A percentile compares a stretch with the other conserved stretches of the same genome.
Evolutionary conservation across 2,329 filamentous ascomycete genomes (phyloP).

Genomic region (Fonsecaea nubica): DNA sequence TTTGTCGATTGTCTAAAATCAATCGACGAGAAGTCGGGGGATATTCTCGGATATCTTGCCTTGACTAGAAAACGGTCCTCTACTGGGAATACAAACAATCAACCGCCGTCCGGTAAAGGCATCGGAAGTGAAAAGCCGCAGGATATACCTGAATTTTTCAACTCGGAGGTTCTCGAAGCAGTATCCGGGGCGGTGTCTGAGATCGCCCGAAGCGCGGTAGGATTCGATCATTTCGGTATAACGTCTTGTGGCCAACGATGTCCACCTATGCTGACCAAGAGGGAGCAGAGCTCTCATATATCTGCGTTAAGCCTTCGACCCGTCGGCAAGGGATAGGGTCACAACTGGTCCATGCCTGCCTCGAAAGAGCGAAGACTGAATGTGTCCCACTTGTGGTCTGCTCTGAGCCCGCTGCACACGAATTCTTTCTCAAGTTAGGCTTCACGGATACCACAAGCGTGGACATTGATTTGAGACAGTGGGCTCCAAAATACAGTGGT

Average conservation of each 20-base stretch:
- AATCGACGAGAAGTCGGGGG: neutral
- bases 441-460: constrained; percentile 7
- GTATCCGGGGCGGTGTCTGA: constrained; percentile 1
- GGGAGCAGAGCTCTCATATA: constrained; percentile 3
- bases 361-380: neutral
- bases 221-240: constrained; percentile 11
- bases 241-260: neutral
- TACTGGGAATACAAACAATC: neutral
- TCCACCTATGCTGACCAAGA: neutral
- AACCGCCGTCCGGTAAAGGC: neutral
- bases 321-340: constrained; percentile 10
- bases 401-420: constrained; percentile 6
- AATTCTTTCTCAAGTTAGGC: neutral
- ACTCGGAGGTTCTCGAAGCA: constrained; percentile 2
- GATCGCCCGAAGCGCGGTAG: neutral
- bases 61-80: constrained; percentile 5
- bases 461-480: constrained; percentile 13
- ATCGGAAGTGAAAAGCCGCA: neutral
- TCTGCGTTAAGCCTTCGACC: neutral
- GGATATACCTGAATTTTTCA: constrained; percentile 3
- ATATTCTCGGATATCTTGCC: constrained; percentile 8
- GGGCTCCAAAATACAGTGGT: constrained; percentile 8
- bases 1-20: neutral
- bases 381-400: constrained; percentile 7
- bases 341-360: neutral